phyloP scores from a whole-genome alignment of 257 asterid species.

The Solanum sejunctum region DNA sequence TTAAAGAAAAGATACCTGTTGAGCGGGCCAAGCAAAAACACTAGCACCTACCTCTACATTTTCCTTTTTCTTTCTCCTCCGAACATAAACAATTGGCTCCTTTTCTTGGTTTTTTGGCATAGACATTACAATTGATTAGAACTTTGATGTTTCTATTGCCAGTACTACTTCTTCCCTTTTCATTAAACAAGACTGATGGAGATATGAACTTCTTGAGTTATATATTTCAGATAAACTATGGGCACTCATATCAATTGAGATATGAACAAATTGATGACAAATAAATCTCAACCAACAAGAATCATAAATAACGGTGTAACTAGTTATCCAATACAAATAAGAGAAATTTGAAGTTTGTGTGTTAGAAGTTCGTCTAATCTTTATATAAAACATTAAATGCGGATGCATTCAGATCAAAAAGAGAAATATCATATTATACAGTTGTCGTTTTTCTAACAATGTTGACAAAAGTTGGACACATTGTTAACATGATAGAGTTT shows the following conservation, averaged over 20 bases:
- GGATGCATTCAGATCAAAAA: neutral
- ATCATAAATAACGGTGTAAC: neutral
- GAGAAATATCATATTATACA: neutral
- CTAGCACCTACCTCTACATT: neutral
- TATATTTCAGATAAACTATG: neutral
- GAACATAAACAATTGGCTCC: neutral
- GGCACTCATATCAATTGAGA: neutral
- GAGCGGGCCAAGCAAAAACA: neutral
- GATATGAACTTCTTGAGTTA: neutral
- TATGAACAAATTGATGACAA: neutral
- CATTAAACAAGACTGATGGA: neutral
- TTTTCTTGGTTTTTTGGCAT: neutral
- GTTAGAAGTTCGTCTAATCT: neutral
- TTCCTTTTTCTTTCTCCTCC: neutral
- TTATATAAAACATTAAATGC: neutral
- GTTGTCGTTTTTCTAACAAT: neutral
- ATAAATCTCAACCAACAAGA: neutral
- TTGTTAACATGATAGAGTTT: neutral
- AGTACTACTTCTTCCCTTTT: neutral
- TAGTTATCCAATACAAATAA: neutral
- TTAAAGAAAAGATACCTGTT: neutral
- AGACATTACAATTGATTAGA: neutral
- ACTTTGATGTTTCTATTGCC: neutral
- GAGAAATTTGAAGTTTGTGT: neutral
- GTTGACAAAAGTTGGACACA: neutral